Base-by-base conservation (phyloP, 1,139 yeast species). In the Sugiyamaella pinicola region DNA sequence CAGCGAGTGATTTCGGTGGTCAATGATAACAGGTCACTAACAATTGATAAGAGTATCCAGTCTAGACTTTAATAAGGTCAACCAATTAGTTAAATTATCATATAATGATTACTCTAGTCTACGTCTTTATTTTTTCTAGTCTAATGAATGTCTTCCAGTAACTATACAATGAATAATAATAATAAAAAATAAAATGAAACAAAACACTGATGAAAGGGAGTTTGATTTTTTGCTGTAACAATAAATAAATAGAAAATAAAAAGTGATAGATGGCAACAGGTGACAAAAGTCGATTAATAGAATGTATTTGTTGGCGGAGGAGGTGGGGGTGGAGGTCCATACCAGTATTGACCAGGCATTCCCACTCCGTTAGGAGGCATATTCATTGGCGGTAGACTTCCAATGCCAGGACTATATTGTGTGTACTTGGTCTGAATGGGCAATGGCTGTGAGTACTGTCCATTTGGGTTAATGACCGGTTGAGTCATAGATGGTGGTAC, bases 271-370 rank as follows among this genome's bases (percentile, higher is more conserved):
- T 39, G 43, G 35, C 26, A 22, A 35, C 21, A 40, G 28, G 21
- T 12, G 17, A n/a, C n/a, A n/a, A n/a, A n/a, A 22, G 15, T 26
- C 24, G 3, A 33, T 51, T 33, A 51, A 38, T 51, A 46, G 28
- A 15, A 51, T 17, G 50, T 45, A 35, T 51, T 51, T 6, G 53
- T 42, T 40, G 55, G 55, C 10, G 54, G 54, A 1, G 42, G 42
- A 4, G 53, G 53, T 2, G 47, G 47, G 6, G 49, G 49, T 13
- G 49, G 49, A 9, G 49, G 47, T 18, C 50, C 52, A 34, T 52
- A 52, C 55, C 55, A 52, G 29, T 48, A 52, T 13, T 39, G 52
- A 17, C 44, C 50, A 10, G 39, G 40, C 41, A 50, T 33, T 19
- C 44, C 49, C 10, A 43, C 33, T 4, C 31, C 46, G 34, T 40